A percentile compares a stretch with the other conserved stretches of the same genome.
Evolutionary conservation across 169 alveolate genomes (phyloP).

Genomic region (Cryptosporidium viatorum): DNA sequence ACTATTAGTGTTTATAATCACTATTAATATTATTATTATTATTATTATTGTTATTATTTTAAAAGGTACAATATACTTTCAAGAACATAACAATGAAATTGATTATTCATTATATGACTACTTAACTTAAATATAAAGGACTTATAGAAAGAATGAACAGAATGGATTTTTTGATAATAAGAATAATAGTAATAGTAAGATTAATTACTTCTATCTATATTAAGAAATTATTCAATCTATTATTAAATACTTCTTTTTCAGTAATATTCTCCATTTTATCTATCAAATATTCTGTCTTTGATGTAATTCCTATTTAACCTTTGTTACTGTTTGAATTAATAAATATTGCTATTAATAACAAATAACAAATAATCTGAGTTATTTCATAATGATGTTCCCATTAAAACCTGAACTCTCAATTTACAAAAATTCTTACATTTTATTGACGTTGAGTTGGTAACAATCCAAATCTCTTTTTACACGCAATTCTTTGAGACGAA

Average conservation of each 20-base stretch:
- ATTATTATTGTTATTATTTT: too few species aligned
- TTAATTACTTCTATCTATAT: neutral
- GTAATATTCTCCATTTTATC: too few species aligned
- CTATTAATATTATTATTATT: neutral
- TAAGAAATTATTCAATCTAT: neutral
- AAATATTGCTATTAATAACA: too few species aligned
- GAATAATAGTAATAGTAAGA: neutral
- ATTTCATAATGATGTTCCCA: neutral
- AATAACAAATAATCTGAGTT: too few species aligned
- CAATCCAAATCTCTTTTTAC: conserved; percentile 86
- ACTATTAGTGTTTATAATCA: neutral
- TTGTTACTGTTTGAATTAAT: neutral
- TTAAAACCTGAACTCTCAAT: neutral
- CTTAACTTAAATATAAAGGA: neutral
- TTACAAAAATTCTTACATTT: neutral
- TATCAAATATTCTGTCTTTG: neutral
- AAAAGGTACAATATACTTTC: neutral
- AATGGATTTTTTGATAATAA: neutral
- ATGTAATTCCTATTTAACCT: neutral
- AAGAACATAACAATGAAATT: neutral
- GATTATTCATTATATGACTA: neutral
- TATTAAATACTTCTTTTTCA: too few species aligned
- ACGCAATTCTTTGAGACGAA: conserved; percentile 84
- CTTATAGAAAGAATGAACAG: neutral
- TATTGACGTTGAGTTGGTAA: conserved; percentile 76